Conservation (phyloP, 2,329 filamentous ascomycete species). For the Fusarium algeriense region DNA sequence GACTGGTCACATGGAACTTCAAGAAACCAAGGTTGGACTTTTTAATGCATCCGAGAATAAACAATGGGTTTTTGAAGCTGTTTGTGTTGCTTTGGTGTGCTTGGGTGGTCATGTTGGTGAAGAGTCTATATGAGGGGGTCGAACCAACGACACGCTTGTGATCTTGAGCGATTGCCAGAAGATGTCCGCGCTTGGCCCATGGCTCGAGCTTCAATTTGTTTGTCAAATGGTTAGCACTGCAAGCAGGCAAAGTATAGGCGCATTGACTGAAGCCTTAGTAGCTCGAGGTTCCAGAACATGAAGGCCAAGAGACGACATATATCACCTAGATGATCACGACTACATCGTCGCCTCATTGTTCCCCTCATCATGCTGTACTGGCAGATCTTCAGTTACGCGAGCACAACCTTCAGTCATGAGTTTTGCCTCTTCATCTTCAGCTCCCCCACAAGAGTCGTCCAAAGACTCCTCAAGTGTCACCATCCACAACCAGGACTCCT, state of each 20-base stretch:
- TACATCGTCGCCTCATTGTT: neutral
- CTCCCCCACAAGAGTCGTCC: neutral
- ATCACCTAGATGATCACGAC: neutral
- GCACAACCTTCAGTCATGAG: neutral
- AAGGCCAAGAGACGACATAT: neutral
- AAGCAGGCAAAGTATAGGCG: neutral
- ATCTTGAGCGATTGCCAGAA: too few relatives aligned
- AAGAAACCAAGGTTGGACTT: neutral
- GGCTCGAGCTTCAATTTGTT: neutral
- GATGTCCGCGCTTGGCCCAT: neutral
- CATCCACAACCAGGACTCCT: neutral
- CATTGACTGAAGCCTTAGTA: neutral
- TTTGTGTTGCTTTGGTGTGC: neutral
- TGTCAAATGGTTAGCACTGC: neutral
- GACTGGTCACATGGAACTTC: neutral
- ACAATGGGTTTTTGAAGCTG: neutral
- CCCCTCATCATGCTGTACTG: neutral
- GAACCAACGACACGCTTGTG: neutral
- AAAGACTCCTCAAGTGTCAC: neutral
- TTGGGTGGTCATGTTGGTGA: neutral
- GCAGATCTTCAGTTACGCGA: rapidly evolving
- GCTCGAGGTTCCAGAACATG: neutral
- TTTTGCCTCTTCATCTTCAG: neutral
- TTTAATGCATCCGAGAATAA: neutral
- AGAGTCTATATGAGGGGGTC: neutral